Percentiles rank a stretch among this genome's conserved stretches.
Evolutionary conservation across 306 rosid species (phyloP).

Genomic region (Morella rubra): DNA sequence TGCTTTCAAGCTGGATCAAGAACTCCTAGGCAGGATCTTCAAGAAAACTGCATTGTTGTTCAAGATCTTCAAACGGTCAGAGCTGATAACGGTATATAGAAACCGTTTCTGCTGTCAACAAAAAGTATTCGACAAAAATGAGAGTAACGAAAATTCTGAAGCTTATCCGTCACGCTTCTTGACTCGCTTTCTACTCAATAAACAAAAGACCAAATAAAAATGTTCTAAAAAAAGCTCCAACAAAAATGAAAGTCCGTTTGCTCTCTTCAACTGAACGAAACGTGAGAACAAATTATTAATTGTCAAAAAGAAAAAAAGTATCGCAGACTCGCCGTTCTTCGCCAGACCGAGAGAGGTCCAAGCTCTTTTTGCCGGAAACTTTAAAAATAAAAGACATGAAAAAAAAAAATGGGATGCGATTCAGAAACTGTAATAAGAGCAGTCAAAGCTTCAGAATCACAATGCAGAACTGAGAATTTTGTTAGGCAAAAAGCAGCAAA

Average conservation of each 20-base stretch:
- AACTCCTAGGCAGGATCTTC: conserved; percentile 22
- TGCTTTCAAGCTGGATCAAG: conserved; percentile 44
- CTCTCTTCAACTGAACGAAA: conserved; percentile 11
- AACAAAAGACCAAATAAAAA: not conserved
- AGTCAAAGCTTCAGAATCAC: conserved; percentile 7
- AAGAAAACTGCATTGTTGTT: conserved; percentile 26
- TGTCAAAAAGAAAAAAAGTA: not conserved
- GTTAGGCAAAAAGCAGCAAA: not conserved
- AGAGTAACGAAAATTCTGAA: conserved; percentile 28
- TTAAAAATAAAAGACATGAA: not conserved
- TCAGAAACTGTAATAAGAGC: not conserved
- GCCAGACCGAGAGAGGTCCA: not conserved
- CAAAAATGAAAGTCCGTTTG: not conserved
- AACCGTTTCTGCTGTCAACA: conserved; percentile 20
- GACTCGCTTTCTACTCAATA: conserved; percentile 39
- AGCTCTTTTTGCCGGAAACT: not conserved
- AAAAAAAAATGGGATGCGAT: not conserved
- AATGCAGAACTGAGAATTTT: conserved; percentile 10
- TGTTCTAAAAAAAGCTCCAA: not conserved
- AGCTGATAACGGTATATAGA: conserved; percentile 4
- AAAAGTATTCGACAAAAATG: not conserved
- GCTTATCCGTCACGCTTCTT: conserved; percentile 39
- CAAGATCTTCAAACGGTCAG: conserved; percentile 48
- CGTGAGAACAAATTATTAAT: not conserved
- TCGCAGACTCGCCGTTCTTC: conserved; percentile 5